Conservation (phyloP, 176 grass and related monocot genomes). For the Oryza glaberrima region DNA sequence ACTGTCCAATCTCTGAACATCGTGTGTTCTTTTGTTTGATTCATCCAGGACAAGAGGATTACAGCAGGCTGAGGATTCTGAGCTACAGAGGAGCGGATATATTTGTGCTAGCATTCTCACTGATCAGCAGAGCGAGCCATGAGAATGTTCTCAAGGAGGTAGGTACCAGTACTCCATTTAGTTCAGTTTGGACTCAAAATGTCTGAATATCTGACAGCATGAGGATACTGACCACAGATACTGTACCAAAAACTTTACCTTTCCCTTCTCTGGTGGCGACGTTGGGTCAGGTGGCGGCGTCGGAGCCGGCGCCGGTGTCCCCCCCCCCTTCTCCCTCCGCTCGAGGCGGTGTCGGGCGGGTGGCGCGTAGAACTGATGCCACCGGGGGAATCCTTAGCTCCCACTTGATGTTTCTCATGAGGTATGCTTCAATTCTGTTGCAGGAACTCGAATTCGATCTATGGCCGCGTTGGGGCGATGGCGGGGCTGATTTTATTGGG, state of each 20-base stretch:
- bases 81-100: slow-evolving; percentile 88
- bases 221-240: not conserved
- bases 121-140: slow-evolving; percentile 91
- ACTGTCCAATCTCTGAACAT: not conserved
- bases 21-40: not conserved
- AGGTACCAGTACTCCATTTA: not conserved
- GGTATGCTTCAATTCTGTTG: no score
- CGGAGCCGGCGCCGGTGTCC: no score
- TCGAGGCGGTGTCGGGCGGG: no score
- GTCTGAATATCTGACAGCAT: slow-evolving; percentile 14
- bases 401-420: no score
- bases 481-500: no score
- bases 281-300: no score
- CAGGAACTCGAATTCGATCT: no score
- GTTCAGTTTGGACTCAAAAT: slow-evolving; percentile 2
- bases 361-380: no score
- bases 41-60: slow-evolving; percentile 84
- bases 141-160: slow-evolving; percentile 92
- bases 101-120: slow-evolving; percentile 87
- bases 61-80: slow-evolving; percentile 81
- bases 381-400: no score
- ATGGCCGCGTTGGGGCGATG: no score
- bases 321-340: no score
- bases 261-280: no score
- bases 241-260: not conserved